A percentile compares a stretch with the other conserved stretches of the same genome.
Conservation (phyloP, 2,329 filamentous ascomycete species). For the Alternaria arbusti region DNA sequence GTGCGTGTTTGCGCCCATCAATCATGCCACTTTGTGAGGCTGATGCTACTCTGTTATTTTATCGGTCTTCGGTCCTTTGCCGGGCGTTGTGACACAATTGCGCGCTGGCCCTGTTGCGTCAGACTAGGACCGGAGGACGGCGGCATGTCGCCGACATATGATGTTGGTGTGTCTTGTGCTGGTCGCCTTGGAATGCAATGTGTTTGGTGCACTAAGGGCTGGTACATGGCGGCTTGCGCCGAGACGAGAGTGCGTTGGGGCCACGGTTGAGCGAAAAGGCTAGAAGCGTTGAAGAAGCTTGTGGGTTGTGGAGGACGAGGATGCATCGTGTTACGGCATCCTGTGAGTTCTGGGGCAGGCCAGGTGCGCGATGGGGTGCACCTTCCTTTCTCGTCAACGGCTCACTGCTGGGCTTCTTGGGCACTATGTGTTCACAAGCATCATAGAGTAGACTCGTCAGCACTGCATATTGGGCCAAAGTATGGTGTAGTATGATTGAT, state of each 20-base stretch:
- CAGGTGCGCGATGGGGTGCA: not conserved
- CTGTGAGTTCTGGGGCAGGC: not conserved
- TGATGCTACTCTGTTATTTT: slow-evolving; percentile 2
- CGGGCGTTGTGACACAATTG: slow-evolving; percentile 12
- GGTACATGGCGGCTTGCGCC: slow-evolving; percentile 15
- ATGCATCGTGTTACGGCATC: slow-evolving; percentile 6
- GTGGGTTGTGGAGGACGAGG: not conserved
- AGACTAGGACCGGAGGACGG: slow-evolving; percentile 8
- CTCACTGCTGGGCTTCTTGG: not conserved
- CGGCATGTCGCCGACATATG: slow-evolving; percentile 8
- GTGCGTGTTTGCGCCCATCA: not conserved
- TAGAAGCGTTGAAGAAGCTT: slow-evolving; percentile 18
- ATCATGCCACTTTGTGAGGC: not conserved
- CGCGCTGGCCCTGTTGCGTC: slow-evolving; percentile 1
- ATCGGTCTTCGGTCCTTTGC: slow-evolving; percentile 8
- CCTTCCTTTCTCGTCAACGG: slow-evolving; percentile 4
- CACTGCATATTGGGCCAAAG: not conserved
- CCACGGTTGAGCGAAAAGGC: not conserved
- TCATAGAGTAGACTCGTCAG: not conserved
- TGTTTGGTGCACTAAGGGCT: slow-evolving; percentile 4
- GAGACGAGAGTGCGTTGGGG: slow-evolving; percentile 6
- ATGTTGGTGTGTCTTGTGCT: slow-evolving; percentile 4
- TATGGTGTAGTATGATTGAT: not conserved
- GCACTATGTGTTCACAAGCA: not conserved
- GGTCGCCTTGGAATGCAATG: not conserved